Evolutionary conservation across 768 basidiomycete species (phyloP), one percentile per base, ranked within the genome.

Genomic region (Lactarius evosmus): DNA sequence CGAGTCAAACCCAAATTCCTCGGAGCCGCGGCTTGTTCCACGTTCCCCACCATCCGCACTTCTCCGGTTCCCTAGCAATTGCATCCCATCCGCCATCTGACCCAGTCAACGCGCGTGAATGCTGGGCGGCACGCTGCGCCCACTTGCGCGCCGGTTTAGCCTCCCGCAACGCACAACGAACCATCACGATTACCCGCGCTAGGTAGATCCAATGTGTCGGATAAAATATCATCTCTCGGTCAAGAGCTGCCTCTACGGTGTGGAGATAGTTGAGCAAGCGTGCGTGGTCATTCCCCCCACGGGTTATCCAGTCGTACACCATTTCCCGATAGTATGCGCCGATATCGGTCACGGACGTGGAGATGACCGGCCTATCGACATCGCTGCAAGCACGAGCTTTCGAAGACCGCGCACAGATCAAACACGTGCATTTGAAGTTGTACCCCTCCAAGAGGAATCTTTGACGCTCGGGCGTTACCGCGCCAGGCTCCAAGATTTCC

Each of bases 381-480:
- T 64, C 61, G 56, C 66, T 66, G 32, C 69, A 56, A 62, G 60
- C 54, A 38, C 63, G 60, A 11, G 7, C 38, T 5, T 27, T n/a
- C 25, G 60, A 62, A 19, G 70, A 60, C 19, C 70, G 64, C 50
- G 52, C 33, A 65, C 77, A 78, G 11, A 72, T 63, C 11, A 32
- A 4, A 63, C 78, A 78, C 25, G 68, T 58, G 67, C 78, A 79
- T 25, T 56, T 51, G 63, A 79, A 69, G 8, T 69, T 71, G 63
- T 78, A 77, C 0, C 70, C 70, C 1, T 56, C 22, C 3, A 59
- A 50, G 17, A 77, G 71, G 5, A 46, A 62, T 11, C 32, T 59
- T 58, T 74, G 69, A n/a, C 77, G 74, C 25, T 70, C 66, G 6
- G 54, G 53, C 17, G 69, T 32, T 6, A 33, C 19, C 7, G 54